These are phyloP conservation scores for Vanrija sp. DNA, from an alignment of 1,284 basidiomycete species.

Conservation along the genomic window DNA sequence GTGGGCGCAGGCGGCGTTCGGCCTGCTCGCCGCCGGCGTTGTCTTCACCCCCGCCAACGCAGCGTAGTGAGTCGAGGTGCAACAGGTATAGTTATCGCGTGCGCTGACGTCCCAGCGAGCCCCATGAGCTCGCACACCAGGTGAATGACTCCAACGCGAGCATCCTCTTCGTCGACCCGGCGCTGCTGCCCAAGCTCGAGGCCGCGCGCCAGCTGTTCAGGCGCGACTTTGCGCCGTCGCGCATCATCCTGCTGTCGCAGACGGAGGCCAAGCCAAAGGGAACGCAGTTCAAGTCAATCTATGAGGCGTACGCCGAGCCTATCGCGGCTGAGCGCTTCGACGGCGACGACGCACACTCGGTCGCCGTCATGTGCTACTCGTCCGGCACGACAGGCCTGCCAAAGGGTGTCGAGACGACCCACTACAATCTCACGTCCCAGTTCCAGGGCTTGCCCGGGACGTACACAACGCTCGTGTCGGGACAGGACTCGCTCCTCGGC, in stretches of 20 bases:
- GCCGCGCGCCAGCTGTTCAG: slow-evolving; percentile 15
- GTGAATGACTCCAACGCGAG: slow-evolving; percentile 56
- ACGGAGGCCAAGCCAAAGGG: slow-evolving; percentile 9
- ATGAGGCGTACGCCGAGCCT: slow-evolving; percentile 43
- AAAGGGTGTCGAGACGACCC: slow-evolving; percentile 56
- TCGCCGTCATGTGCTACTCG: slow-evolving; percentile 57
- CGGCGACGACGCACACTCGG: slow-evolving; percentile 1
- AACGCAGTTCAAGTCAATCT: slow-evolving; percentile 3
- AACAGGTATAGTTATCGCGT: too few relatives aligned
- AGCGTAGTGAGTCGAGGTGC: slow-evolving; percentile 44
- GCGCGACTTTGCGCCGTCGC: not conserved
- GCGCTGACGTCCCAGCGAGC: not conserved
- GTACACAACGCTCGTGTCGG: not conserved
- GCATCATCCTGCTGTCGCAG: not conserved
- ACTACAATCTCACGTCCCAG: slow-evolving; percentile 58
- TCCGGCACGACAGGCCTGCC: slow-evolving; percentile 57
- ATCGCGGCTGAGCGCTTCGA: not conserved
- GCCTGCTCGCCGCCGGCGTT: slow-evolving; percentile 47
- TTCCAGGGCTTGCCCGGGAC: not conserved
- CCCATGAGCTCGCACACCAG: slow-evolving; percentile 32
- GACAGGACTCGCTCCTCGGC: slow-evolving; percentile 6
- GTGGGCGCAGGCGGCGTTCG: slow-evolving; percentile 62
- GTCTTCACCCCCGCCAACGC: slow-evolving; percentile 42
- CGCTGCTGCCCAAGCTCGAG: slow-evolving; percentile 49
- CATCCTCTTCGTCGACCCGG: slow-evolving; percentile 57